Evolutionary conservation across 139 green algal species (phyloP).

Genomic region (Volvox africanus): DNA sequence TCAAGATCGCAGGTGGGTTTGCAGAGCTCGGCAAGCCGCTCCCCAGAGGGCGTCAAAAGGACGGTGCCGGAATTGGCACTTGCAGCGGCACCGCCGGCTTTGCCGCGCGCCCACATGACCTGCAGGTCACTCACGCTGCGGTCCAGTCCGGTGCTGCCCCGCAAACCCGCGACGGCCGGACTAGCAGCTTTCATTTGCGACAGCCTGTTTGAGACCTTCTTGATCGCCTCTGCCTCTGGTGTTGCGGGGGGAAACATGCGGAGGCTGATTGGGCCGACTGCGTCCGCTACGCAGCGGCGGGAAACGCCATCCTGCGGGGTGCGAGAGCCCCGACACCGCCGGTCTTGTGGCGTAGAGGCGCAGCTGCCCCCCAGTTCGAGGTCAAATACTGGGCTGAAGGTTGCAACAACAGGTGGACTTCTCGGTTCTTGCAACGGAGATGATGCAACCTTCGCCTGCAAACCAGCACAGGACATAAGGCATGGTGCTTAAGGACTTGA

Average conservation of each 20-base stretch:
- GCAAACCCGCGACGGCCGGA: background rate
- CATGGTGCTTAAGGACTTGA: background rate
- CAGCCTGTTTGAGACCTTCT: background rate
- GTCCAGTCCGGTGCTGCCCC: background rate
- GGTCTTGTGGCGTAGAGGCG: background rate
- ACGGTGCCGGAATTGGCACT: background rate
- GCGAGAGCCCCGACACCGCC: background rate
- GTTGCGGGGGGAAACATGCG: no score
- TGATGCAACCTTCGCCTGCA: background rate
- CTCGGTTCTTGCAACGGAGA: background rate
- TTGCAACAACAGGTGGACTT: background rate
- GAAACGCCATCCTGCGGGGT: background rate
- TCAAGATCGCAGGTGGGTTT: background rate
- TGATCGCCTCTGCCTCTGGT: background rate
- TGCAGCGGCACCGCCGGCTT: background rate
- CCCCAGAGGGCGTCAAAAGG: background rate
- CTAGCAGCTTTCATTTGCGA: background rate
- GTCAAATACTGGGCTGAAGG: constrained; percentile 59
- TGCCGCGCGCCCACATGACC: constrained; percentile 24
- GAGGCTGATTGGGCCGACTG: background rate
- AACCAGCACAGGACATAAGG: background rate
- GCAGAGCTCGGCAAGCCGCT: constrained; percentile 1
- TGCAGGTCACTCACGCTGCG: constrained; percentile 41
- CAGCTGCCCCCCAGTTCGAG: constrained; percentile 46
- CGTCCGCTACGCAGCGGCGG: background rate